Evolutionary conservation across 2,329 filamentous ascomycete species (phyloP), one percentile per base, ranked within the genome.

Genomic region (Verticillium alfalfae): DNA sequence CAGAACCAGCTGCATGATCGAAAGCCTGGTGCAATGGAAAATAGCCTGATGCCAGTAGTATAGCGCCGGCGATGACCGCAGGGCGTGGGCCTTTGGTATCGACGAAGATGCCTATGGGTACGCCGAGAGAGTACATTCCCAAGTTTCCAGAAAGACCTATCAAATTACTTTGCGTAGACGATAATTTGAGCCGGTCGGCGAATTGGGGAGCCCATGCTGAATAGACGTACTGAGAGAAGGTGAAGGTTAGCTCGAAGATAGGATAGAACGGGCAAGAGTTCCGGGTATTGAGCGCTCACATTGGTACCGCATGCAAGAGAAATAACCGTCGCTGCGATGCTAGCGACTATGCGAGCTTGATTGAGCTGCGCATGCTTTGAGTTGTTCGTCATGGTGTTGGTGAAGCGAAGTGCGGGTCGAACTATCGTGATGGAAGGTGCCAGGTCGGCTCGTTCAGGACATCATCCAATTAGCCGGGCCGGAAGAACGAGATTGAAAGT

Each of bases 151-250:
- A 84, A n/a, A 90, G 82, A 54, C 91, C 93, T 71, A 99, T 93
- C 67, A 98, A 76, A 76, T 99, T 98, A 76, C 87, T 93, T 75
- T 97, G 84, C 2, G 94, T 98, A n/a, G 95, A 90, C 15, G 93
- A 93, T 64, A 98, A 85, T 72, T 90, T 88, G 69, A 99, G 82
- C 68, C 86, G 88, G 70, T 96, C 88, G 58, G 93, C 93, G 72
- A 97, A 97, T 76, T 97, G 93, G 22, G 95, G 95, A 15, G 92
- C 93, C 93, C 95, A 99, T 76, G 94, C 94, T 61, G 93, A 97
- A 77, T 97, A 99, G 72, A 93, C 94, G 85, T 99, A 98, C 92
- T 97, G 16, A 39, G 58, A 34, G n/a, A 22, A 45, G 15, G 18
- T 15, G 36, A 6, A 18, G 34, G 34, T 56, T 59, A 39, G 54